phyloP scores from a whole-genome alignment of 257 asterid genomes.

The Thymus quinquecostatus region DNA sequence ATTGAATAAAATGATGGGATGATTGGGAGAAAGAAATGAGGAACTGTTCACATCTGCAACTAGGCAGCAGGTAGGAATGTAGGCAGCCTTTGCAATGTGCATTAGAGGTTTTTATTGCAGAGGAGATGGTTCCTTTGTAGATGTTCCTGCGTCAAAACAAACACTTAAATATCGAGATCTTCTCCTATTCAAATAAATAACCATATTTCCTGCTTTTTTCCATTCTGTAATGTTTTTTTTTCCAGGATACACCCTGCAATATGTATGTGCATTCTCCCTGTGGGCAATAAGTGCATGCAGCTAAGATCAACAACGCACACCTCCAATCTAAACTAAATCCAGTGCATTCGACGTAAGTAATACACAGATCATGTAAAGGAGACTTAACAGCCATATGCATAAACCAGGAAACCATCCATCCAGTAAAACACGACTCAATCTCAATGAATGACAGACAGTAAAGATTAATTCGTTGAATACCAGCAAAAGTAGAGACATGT shows the following conservation, averaged over 20 bases:
- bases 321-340: slow-evolving; percentile 7
- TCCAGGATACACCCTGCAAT: slow-evolving; percentile 4
- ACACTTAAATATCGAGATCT: slow-evolving; percentile 60
- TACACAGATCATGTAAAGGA: background rate
- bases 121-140: slow-evolving; percentile 66
- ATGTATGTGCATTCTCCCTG: slow-evolving; percentile 5
- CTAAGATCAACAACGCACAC: background rate
- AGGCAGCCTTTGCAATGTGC: slow-evolving; percentile 72
- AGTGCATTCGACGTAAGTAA: background rate
- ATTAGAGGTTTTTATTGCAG: slow-evolving; percentile 63
- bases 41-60: slow-evolving; percentile 67
- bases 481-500: too few species aligned
- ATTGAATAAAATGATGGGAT: slow-evolving; percentile 51
- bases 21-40: slow-evolving; percentile 60
- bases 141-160: slow-evolving; percentile 92
- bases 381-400: too few species aligned
- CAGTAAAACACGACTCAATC: too few species aligned
- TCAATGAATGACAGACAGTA: too few species aligned
- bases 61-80: slow-evolving; percentile 73
- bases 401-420: too few species aligned
- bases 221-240: background rate
- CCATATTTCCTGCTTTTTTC: slow-evolving; percentile 28
- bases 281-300: slow-evolving; percentile 18
- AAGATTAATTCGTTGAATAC: too few species aligned
- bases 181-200: slow-evolving; percentile 26